A percentile compares a stretch with the other conserved stretches of the same genome.
Evolutionary conservation across 495 filamentous ascomycete species (phyloP).

Genomic region (Penicillium cosmopolitanum): DNA sequence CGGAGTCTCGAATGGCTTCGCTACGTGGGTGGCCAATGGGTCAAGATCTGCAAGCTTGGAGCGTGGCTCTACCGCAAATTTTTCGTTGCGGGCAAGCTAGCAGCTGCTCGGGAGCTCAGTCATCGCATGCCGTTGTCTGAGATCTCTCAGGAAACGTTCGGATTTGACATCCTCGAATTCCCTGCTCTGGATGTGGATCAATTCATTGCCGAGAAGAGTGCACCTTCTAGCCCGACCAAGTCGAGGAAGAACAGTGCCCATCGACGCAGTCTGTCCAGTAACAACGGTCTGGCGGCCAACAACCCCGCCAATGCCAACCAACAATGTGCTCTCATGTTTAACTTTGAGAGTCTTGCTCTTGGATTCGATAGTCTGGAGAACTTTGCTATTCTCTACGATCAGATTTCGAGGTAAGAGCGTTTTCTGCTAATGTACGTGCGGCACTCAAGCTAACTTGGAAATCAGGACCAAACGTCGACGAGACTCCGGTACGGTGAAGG

Average conservation of each 20-base stretch:
- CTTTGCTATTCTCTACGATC: constrained; percentile 53
- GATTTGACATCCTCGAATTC: constrained; percentile 43
- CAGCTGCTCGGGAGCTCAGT: constrained; percentile 67
- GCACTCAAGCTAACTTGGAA: constrained; percentile 17
- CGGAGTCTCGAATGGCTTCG: constrained; percentile 84
- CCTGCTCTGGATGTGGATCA: constrained; percentile 30
- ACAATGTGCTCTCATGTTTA: constrained; percentile 66
- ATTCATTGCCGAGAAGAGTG: constrained; percentile 23
- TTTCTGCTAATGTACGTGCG: background rate
- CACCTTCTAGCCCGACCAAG: constrained; percentile 40
- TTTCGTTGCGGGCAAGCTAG: constrained; percentile 53
- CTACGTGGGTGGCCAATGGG: constrained; percentile 69
- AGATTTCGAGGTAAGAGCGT: constrained; percentile 44
- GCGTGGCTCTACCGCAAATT: constrained; percentile 67
- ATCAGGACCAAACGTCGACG: constrained; percentile 36
- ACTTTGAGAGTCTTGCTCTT: constrained; percentile 70
- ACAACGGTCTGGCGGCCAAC: constrained; percentile 13
- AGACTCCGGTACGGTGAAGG: constrained; percentile 40
- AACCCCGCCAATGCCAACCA: constrained; percentile 29
- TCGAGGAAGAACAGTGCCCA: constrained; percentile 30
- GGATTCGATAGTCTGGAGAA: constrained; percentile 68
- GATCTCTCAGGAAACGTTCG: constrained; percentile 47
- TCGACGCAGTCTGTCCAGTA: constrained; percentile 30
- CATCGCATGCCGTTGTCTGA: constrained; percentile 46
- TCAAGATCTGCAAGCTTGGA: constrained; percentile 68